Evolutionary conservation across 768 basidiomycete genomes (phyloP), one percentile per base, ranked within the genome.

Genomic region (Ramaria sp.): DNA sequence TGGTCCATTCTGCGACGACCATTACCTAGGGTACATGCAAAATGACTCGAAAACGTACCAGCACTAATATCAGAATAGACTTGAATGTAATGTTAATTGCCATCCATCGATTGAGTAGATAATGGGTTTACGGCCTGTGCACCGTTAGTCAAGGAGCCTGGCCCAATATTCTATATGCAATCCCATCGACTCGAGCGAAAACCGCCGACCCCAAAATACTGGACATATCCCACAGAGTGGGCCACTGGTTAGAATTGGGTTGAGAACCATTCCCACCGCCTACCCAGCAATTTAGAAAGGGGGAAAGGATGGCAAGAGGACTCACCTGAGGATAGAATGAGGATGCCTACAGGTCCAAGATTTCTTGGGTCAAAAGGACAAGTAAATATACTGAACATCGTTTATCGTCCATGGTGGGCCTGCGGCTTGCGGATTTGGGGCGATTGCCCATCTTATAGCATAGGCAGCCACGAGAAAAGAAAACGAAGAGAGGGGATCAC

Each of bases 21-120:
- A 9, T 3, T 13, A 3, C 8, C 9, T 34, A 9, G 13, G 32
- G 13, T 34, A 34, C 32, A 13, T 13, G 32, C 13, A 34, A 13
- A 34, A 34, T 13, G 13, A 12, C 13, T 34, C 3, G 32, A 34
- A 10, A 25, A 47, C 76, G 78, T 65, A 77, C 75, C 27, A 72
- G 61, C 79, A 43, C 75, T 78, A 63, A 81, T 78, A 61, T 81
- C 79, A 20, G 75, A 75, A 61, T 82, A 81, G 6, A 81, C 62
- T 58, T 78, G 78, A 13, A 81, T 74, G 13, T 65, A 63, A 61
- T 81, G 81, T 2, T 70, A 58, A 2, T 52, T 59, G 8, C 74
- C 76, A 58, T 82, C 77, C 3, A 65, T 76, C 0, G 78, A 74
- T 8, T 62, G 65, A 25, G 68, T 76, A 3, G 73, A 73, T 13